Base-by-base conservation (phyloP, 2,329 filamentous ascomycete species). In the Hirsutella rhossiliensis region DNA sequence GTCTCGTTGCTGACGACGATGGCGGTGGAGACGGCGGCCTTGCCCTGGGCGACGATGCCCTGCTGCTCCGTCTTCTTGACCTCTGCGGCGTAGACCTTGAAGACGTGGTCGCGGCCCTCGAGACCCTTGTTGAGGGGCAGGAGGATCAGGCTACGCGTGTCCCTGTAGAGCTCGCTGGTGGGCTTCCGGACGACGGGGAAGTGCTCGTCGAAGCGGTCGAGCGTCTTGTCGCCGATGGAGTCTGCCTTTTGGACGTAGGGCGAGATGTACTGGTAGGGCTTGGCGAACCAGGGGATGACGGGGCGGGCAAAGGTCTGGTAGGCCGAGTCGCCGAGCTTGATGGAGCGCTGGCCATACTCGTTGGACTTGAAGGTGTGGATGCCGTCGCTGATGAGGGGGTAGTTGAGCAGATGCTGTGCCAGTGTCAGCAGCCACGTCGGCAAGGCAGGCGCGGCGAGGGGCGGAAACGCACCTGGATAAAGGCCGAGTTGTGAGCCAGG, bases 231-330 rank as follows among this genome's bases (percentile, higher is more conserved):
- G 52, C 82, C 84, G 43, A 94, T 66, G 47, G 76, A 67, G 62
- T 97, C 92, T 57, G 81, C 89, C 63, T 82, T 87, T 61, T 78
- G 72, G 52, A 94, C 76, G 65, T 96, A 96, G 1, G 90, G 89
- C 43, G 81, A 80, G 50, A 94, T 76, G 62, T 86, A 92, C 58
- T 77, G 73, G 69, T 87, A 90, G 31, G 89, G 88, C 54, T 76
- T 84, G 55, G 79, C 65, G 55, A 96, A 69, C 45, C 52, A 62
- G 27, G 86, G 84, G 44, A 90, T 67, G 50, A 95, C 67, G 18
- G 88, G 87, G 53, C 81, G 82, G 60, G 83, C 82, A 56, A 95
- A 74, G 51, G 76, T 80, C 59, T 79, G 70, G 72, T 89, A 94
- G 56, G 82, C 81, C 48, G 80, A 76, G 59, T 84, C 77, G 62